phyloP scores from a whole-genome alignment of 1,284 basidiomycete genomes.

The Leccinum angustisporum region DNA sequence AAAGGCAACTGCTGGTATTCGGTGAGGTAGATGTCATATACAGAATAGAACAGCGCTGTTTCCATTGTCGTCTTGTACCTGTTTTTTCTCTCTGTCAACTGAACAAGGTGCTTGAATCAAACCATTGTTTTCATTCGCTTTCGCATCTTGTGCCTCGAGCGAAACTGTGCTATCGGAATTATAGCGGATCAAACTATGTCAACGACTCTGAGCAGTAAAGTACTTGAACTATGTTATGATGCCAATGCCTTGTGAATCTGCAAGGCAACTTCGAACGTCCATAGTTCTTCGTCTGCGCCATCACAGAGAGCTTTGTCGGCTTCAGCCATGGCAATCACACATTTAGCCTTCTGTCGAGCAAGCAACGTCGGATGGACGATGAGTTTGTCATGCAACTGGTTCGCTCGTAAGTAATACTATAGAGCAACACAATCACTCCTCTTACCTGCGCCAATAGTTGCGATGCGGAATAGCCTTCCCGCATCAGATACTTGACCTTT shows the following conservation, averaged over 20 bases:
- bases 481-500: conserved; percentile 75
- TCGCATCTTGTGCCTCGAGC: not conserved
- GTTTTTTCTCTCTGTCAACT: conserved; percentile 11
- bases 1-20: conserved; percentile 88
- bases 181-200: not conserved
- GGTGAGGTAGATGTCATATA: conserved; percentile 45
- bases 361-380: conserved; percentile 80
- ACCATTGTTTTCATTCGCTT: conserved; percentile 5
- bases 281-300: conserved; percentile 97
- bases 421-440: not conserved
- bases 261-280: conserved; percentile 86
- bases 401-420: conserved; percentile 8
- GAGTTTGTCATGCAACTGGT: conserved; percentile 88
- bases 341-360: conserved; percentile 79
- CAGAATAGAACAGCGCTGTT: conserved; percentile 20
- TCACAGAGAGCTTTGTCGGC: conserved; percentile 96
- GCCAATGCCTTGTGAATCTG: conserved; percentile 67
- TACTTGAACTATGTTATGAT: conserved; percentile 12
- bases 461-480: conserved; percentile 91
- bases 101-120: conserved; percentile 16
- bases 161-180: not conserved
- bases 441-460: conserved; percentile 87
- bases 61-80: conserved; percentile 12
- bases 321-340: conserved; percentile 87
- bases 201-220: not conserved